Percentiles rank a stretch among this genome's conserved stretches.
Conservation (phyloP, 192 early-diverging fungal genomes). For the Coemansia sp. region DNA sequence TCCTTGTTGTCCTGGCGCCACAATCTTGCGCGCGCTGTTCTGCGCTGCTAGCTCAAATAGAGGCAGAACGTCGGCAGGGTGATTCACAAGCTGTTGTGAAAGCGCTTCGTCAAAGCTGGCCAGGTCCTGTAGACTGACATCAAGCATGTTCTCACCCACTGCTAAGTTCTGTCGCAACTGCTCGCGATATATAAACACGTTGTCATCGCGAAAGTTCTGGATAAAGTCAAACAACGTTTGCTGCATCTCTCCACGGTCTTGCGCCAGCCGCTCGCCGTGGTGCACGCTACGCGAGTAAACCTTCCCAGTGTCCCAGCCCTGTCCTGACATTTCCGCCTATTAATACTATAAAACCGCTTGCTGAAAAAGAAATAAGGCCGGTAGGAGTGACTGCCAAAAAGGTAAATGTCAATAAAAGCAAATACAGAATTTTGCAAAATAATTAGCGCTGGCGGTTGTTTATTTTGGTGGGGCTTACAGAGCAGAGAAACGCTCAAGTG, state of each 20-base stretch:
- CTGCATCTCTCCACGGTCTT: conserved; percentile 62
- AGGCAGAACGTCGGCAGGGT: conserved; percentile 78
- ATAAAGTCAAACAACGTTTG: conserved; percentile 78
- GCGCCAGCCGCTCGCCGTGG: conserved; percentile 57
- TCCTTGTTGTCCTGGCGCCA: conserved; percentile 56
- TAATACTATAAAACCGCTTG: background rate
- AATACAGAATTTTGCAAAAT: background rate
- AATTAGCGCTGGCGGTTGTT: no score
- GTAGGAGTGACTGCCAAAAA: background rate
- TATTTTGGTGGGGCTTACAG: conserved; percentile 1
- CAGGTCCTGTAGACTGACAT: conserved; percentile 87
- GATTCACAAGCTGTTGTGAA: conserved; percentile 73
- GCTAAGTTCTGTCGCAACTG: conserved; percentile 84
- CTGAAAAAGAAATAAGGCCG: background rate
- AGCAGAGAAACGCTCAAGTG: background rate
- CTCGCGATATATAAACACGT: conserved; percentile 87
- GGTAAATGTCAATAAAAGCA: conserved; percentile 1
- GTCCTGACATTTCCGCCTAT: conserved; percentile 42
- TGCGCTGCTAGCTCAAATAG: conserved; percentile 89
- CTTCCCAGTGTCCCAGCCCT: conserved; percentile 83
- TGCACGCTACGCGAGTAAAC: conserved; percentile 72
- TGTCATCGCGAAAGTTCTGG: conserved; percentile 81
- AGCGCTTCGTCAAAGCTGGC: conserved; percentile 81
- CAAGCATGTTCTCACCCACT: conserved; percentile 71
- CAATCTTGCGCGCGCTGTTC: conserved; percentile 70